These are phyloP conservation scores for Yamadazyma trypodendri DNA, from an alignment of 1,139 yeast genomes.

Conservation along the genomic window DNA sequence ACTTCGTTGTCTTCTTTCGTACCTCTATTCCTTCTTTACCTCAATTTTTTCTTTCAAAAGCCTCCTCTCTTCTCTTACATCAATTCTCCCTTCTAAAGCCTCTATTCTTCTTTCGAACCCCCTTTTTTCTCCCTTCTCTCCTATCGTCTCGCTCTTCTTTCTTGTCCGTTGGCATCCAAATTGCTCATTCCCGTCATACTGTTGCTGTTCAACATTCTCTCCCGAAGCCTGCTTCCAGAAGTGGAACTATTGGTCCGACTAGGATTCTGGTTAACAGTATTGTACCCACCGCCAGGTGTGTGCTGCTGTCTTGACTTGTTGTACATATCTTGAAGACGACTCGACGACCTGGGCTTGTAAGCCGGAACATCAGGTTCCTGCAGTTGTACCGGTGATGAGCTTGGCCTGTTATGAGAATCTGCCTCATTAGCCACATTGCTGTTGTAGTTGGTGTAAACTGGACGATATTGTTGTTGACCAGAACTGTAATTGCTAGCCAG, in stretches of 20 bases:
- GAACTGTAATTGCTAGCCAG: not conserved
- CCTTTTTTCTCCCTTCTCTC: too few relatives aligned
- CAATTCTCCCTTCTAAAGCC: too few relatives aligned
- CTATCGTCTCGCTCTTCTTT: not conserved
- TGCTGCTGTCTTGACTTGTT: conserved; percentile 44
- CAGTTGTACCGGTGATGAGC: conserved; percentile 12
- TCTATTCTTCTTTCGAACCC: too few relatives aligned
- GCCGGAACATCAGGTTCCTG: not conserved
- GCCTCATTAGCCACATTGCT: too few relatives aligned
- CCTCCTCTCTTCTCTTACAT: too few relatives aligned
- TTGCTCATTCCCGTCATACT: conserved; percentile 18
- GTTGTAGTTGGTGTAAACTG: conserved; percentile 29
- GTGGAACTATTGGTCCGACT: conserved; percentile 30
- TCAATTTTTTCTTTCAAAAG: too few relatives aligned
- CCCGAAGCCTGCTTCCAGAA: conserved; percentile 37
- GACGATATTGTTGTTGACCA: conserved; percentile 17
- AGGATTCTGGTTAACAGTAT: conserved; percentile 21
- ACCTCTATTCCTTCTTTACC: too few relatives aligned
- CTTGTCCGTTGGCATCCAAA: conserved; percentile 7
- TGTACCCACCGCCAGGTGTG: conserved; percentile 37
- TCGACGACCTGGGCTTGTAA: conserved; percentile 35
- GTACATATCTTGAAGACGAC: conserved; percentile 43
- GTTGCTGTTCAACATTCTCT: conserved; percentile 31
- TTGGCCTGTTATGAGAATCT: too few relatives aligned
- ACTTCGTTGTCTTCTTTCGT: too few relatives aligned